These are phyloP conservation scores for Aspergillus felis DNA, from an alignment of 2,329 filamentous ascomycete species.

Conservation along the genomic window DNA sequence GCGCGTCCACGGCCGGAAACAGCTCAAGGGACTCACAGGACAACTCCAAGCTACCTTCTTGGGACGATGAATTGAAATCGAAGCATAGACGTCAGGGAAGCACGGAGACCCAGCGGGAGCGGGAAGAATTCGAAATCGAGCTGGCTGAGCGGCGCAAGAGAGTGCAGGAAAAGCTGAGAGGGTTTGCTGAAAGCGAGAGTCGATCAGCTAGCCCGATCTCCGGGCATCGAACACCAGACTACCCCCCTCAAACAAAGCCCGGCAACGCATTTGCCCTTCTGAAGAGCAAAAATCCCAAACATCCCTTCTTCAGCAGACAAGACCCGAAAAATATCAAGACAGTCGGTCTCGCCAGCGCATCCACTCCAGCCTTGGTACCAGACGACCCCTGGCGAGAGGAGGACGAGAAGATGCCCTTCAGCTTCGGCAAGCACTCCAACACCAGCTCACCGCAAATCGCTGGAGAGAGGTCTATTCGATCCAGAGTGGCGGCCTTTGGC, in stretches of 20 bases:
- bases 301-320: slow-evolving; percentile 22
- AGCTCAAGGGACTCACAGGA: slow-evolving; percentile 1
- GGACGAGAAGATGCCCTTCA: slow-evolving; percentile 28
- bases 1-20: neutral
- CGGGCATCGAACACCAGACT: slow-evolving; percentile 32
- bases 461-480: slow-evolving; percentile 24
- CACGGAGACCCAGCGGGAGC: slow-evolving; percentile 47
- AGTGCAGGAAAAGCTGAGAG: slow-evolving; percentile 47
- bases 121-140: slow-evolving; percentile 47
- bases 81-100: slow-evolving; percentile 43
- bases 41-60: slow-evolving; percentile 27
- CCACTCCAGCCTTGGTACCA: slow-evolving; percentile 31
- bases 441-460: slow-evolving; percentile 36
- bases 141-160: slow-evolving; percentile 45
- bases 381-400: slow-evolving; percentile 39
- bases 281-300: slow-evolving; percentile 40
- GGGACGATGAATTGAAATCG: slow-evolving; percentile 47
- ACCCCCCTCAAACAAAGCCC: slow-evolving; percentile 23
- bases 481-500: slow-evolving; percentile 24
- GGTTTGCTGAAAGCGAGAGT: slow-evolving; percentile 40
- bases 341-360: slow-evolving; percentile 38
- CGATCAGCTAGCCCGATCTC: slow-evolving; percentile 42
- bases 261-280: slow-evolving; percentile 44
- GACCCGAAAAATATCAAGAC: slow-evolving; percentile 41
- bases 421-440: slow-evolving; percentile 33